A percentile compares a stretch with the other conserved stretches of the same genome.
These are phyloP conservation scores for Maudiozyma pseudohumilis DNA, from an alignment of 805 yeast species.

Conservation along the genomic window DNA sequence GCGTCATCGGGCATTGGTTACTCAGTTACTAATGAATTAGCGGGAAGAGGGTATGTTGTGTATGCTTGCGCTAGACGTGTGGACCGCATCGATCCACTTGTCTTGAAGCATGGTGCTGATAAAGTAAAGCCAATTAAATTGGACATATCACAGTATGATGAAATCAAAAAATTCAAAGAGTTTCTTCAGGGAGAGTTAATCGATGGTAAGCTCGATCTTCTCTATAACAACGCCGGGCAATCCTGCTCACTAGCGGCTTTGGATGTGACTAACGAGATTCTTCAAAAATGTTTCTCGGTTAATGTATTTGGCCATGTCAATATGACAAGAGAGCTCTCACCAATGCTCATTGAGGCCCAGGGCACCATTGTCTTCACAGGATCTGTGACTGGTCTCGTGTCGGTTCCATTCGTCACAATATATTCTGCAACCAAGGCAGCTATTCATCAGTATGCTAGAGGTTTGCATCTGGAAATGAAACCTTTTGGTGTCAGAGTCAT, in stretches of 20 bases:
- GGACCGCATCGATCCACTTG: conserved; percentile 43
- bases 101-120: conserved; percentile 19
- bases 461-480: conserved; percentile 52
- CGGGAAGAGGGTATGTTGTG: conserved; percentile 44
- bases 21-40: conserved; percentile 37
- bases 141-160: conserved; percentile 47
- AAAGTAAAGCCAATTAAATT: conserved; percentile 39
- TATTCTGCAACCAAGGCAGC: conserved; percentile 68
- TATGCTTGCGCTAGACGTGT: conserved; percentile 67
- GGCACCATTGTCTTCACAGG: conserved; percentile 70
- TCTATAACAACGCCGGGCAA: conserved; percentile 73
- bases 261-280: conserved; percentile 48
- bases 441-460: conserved; percentile 57
- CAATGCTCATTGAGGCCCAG: conserved; percentile 47
- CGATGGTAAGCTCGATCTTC: conserved; percentile 43
- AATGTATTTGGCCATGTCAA: conserved; percentile 64
- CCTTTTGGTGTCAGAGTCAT: conserved; percentile 63
- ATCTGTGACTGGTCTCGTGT: conserved; percentile 52
- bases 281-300: conserved; percentile 45
- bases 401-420: conserved; percentile 59
- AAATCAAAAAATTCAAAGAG: conserved; percentile 36
- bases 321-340: conserved; percentile 45
- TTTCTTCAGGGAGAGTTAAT: conserved; percentile 32
- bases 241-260: conserved; percentile 60
- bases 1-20: conserved; percentile 52